A percentile compares a stretch with the other conserved stretches of the same genome.
Conservation (phyloP, 495 filamentous ascomycete species). For the Evernia prunastri region DNA sequence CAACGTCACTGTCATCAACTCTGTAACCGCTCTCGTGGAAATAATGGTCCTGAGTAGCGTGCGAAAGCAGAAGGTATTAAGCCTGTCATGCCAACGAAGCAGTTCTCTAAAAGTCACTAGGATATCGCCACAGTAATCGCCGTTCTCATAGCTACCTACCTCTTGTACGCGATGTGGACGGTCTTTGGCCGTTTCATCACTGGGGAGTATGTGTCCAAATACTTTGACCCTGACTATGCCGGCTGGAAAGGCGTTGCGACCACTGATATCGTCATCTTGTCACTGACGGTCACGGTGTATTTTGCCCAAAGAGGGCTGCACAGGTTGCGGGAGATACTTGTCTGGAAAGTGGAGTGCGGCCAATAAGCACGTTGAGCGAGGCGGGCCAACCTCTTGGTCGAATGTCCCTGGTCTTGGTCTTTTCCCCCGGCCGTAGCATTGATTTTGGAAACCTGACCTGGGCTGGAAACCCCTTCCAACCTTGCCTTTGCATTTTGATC, state of each 20-base stretch:
- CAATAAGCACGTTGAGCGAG: not conserved
- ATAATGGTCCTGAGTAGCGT: constrained; percentile 44
- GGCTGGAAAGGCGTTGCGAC: constrained; percentile 29
- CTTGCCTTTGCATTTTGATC: not conserved
- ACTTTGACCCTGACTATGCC: constrained; percentile 38
- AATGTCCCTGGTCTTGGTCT: not conserved
- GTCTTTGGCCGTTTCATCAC: constrained; percentile 41
- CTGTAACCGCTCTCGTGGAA: constrained; percentile 41
- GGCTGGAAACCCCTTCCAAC: not conserved
- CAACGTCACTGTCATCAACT: constrained; percentile 38
- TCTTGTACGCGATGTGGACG: constrained; percentile 43
- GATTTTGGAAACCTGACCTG: not conserved
- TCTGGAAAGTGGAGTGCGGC: constrained; percentile 4
- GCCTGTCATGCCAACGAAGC: not conserved
- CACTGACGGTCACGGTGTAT: not conserved
- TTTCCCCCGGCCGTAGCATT: not conserved
- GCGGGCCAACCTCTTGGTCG: not conserved
- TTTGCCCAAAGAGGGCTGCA: constrained; percentile 8
- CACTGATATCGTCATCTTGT: constrained; percentile 6
- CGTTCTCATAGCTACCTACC: constrained; percentile 32
- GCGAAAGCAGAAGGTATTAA: constrained; percentile 40
- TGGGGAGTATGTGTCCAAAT: constrained; percentile 43
- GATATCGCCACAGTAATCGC: constrained; percentile 34
- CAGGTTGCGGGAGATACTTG: constrained; percentile 1
- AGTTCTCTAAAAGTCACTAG: constrained; percentile 26